Base-by-base conservation (phyloP, 1,284 basidiomycete species). In the Cryptococcus sp. region DNA sequence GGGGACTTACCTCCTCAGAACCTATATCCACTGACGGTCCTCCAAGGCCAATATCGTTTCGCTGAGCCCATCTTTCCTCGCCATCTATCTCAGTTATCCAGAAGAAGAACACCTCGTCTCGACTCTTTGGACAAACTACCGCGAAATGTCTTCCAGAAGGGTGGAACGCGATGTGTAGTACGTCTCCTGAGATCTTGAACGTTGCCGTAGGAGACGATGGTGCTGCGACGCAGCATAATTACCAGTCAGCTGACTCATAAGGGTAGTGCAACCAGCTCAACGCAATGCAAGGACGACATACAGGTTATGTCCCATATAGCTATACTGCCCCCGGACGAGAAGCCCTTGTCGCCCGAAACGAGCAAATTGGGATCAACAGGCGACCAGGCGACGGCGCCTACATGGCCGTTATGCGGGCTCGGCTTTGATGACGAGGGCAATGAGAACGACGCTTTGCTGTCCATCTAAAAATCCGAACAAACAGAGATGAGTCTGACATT, bases 21-120 rank as follows among this genome's bases (percentile, higher is more conserved):
- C 70, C 73, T 11, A 64, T 63, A 55, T 66, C 66, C 1, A 61
- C 58, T 20, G 56, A 54, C 1, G 64, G 48, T 3, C 72, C 72
- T 5, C 71, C 68, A 19, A 74, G 59, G 37, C 59, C 57, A 7
- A 74, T 59, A 58, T 77, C 75, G 2, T 60, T 57, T 44, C 75
- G 56, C 57, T 64, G 60, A 34, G 48, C 64, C 75, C 75, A 77
- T 25, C 49, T 53, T 19, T 61, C 61, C 41, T 54, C 58, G 0
- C 62, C 68, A 23, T 65, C 65, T 15, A 29, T 20, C 20, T 47
- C 34, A 16, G 46, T 52, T n/a, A 46, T 57, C 53, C 63, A 62
- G 55, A 63, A 75, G 62, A 75, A 74, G 56, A 61, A 63, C n/a
- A 72, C 72, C 55, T 73, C 72, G 48, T 77, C 75, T 3, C 65